Evolutionary conservation across 768 basidiomycete genomes (phyloP).

Genomic region (Leucogyrophana mollusca): DNA sequence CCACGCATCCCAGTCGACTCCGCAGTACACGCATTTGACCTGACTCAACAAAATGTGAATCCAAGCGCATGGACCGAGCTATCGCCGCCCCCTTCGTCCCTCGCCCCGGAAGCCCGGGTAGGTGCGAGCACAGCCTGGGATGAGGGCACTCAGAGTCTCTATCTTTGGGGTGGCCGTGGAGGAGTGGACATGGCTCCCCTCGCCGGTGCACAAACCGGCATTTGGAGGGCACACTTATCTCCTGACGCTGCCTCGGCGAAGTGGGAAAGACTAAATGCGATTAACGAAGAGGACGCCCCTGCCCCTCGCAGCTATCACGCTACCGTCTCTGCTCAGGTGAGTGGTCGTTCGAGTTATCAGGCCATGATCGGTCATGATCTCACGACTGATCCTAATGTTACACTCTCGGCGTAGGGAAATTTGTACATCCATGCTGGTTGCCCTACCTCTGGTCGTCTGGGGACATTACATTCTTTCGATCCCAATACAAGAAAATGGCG

Average conservation of each 20-base stretch:
- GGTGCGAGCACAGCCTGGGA: slow-evolving; percentile 22
- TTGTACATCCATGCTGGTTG: slow-evolving; percentile 43
- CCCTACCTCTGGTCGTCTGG: slow-evolving; percentile 34
- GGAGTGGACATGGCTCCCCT: slow-evolving; percentile 39
- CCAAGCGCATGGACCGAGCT: slow-evolving; percentile 16
- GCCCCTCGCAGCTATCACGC: slow-evolving; percentile 36
- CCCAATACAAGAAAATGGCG: slow-evolving; percentile 28
- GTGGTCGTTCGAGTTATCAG: slow-evolving; percentile 2
- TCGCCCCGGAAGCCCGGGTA: slow-evolving; percentile 18
- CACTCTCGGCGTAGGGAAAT: slow-evolving; percentile 18
- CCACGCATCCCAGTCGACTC: slow-evolving; percentile 41
- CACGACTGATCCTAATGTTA: neutral
- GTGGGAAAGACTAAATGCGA: slow-evolving; percentile 30
- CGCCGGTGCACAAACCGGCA: slow-evolving; percentile 21
- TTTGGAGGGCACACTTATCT: slow-evolving; percentile 25
- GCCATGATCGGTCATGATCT: neutral
- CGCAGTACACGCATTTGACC: slow-evolving; percentile 23
- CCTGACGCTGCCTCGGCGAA: slow-evolving; percentile 1
- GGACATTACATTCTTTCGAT: slow-evolving; percentile 34
- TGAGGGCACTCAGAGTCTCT: slow-evolving; percentile 19
- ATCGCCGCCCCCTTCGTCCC: slow-evolving; percentile 16
- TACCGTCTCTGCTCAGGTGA: slow-evolving; percentile 25
- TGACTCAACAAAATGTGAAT: slow-evolving; percentile 11
- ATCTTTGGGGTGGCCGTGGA: slow-evolving; percentile 47
- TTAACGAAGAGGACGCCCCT: slow-evolving; percentile 31